Evolutionary conservation across 306 rosid genomes (phyloP), one percentile per base, ranked within the genome.

Genomic region (Castanea crenata): DNA sequence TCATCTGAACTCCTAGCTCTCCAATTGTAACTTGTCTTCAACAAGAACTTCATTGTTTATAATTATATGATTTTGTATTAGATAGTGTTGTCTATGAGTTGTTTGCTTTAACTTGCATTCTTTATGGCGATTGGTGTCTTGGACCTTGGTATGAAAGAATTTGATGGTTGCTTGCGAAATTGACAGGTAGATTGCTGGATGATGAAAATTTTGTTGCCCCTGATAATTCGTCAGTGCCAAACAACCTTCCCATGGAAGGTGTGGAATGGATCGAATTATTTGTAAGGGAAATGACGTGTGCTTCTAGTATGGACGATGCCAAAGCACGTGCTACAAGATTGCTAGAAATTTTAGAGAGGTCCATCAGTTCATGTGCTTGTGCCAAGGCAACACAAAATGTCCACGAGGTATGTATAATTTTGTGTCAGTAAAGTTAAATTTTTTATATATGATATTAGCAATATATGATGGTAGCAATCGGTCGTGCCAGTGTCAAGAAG

Each of bases 261-360:
- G 88, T 91, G 2, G 97, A 91, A 83, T 92, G 99, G 99, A 90
- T 93, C 51, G 94, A 92, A 61, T 88, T 90, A 83, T 91, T 95
- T 81, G 98, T 95, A 27, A 86, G 86, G 80, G 98, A 95, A 83
- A 90, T 95, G 91, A 85, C 78, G 90, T 78, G 77, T 73, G 97
- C 98, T 71, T 86, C 84, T 46, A 91, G 87, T 78, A 80, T 93
- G 82, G 98, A 91, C 55, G 96, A 92, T 92, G 96, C 96, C 18
- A 89, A 90, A 83, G 84, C 83, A n/a, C 97, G 96, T 71, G 98
- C 93, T 76, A 79, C 96, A 55, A 88, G 90, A 85, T 87, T 89
- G 77, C 86, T 95, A 75, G 97, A 89, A 83, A 84, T 87, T 89
- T 84, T 95, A 54, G 98, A 92, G 91, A 90, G 85, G 83, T 90